phyloP scores from a whole-genome alignment of 2,329 filamentous ascomycete species.

The Fusarium zealandicum region DNA sequence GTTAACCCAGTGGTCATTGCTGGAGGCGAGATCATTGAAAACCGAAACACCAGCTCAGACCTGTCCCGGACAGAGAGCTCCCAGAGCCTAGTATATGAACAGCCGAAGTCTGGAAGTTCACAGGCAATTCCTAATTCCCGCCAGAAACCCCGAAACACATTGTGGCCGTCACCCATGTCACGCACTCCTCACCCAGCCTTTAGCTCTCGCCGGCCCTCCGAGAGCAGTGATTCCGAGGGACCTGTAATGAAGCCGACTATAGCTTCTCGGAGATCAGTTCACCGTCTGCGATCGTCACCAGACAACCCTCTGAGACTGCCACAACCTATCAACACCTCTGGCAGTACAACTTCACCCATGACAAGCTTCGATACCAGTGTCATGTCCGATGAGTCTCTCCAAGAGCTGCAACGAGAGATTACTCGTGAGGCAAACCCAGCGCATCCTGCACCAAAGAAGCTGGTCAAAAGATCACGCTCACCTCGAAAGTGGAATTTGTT shows the following conservation, averaged over 20 bases:
- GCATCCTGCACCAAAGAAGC: constrained; percentile 56
- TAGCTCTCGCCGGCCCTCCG: constrained; percentile 56
- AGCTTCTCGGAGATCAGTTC: constrained; percentile 62
- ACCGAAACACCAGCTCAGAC: constrained; percentile 62
- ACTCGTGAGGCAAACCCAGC: constrained; percentile 42
- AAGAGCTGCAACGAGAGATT: constrained; percentile 50
- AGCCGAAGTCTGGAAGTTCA: constrained; percentile 49
- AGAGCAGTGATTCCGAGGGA: constrained; percentile 64
- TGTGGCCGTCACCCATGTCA: constrained; percentile 64
- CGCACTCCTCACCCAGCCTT: constrained; percentile 41
- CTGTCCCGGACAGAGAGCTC: constrained; percentile 58
- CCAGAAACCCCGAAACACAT: constrained; percentile 52
- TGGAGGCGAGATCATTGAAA: constrained; percentile 68
- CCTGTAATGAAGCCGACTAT: constrained; percentile 57
- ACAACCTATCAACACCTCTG: constrained; percentile 59
- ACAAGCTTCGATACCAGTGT: constrained; percentile 65
- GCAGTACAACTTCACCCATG: constrained; percentile 56
- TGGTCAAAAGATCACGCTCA: constrained; percentile 61
- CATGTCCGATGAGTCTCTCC: constrained; percentile 63
- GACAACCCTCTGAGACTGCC: constrained; percentile 58
- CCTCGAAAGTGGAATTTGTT: constrained; percentile 71
- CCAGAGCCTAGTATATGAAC: constrained; percentile 52
- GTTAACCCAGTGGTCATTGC: constrained; percentile 72
- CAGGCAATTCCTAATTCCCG: constrained; percentile 51
- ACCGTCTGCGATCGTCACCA: constrained; percentile 56